A percentile compares a stretch with the other conserved stretches of the same genome.
phyloP scores from a whole-genome alignment of 1,284 basidiomycete species.

The Irpex sp. region DNA sequence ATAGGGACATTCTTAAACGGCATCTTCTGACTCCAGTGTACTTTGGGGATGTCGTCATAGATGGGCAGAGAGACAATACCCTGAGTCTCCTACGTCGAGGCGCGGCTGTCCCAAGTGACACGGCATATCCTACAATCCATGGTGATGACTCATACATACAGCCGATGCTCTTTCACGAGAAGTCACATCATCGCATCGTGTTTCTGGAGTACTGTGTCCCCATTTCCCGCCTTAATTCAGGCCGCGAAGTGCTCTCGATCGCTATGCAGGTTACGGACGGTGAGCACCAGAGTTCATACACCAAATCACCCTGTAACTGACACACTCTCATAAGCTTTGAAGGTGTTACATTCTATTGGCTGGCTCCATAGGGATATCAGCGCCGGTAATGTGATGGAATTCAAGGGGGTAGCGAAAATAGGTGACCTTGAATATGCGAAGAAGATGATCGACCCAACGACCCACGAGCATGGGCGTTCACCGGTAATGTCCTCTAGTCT shows the following conservation, averaged over 20 bases:
- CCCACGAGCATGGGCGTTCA: not conserved
- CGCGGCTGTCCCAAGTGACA: not conserved
- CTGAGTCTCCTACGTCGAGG: not conserved
- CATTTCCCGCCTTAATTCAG: not conserved
- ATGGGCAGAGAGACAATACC: not conserved
- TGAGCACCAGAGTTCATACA: not conserved
- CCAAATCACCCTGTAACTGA: not conserved
- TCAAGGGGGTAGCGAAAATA: not conserved
- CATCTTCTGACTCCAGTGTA: not conserved
- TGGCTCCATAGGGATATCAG: slow-evolving; percentile 2
- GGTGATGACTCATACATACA: not conserved
- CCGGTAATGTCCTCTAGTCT: not conserved
- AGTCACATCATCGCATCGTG: not conserved
- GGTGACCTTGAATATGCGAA: not conserved
- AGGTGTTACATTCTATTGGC: not conserved
- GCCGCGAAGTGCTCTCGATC: not conserved
- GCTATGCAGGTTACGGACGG: not conserved
- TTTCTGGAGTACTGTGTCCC: not conserved
- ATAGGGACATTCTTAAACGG: not conserved
- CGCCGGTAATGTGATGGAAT: not conserved
- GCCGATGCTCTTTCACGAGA: not conserved
- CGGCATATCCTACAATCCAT: not conserved
- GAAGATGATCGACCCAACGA: not conserved
- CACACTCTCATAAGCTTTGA: not conserved
- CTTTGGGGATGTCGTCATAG: not conserved